Evolutionary conservation across 148 eudicot genomes (phyloP).

Genomic region (Arctostaphylos glauca): DNA sequence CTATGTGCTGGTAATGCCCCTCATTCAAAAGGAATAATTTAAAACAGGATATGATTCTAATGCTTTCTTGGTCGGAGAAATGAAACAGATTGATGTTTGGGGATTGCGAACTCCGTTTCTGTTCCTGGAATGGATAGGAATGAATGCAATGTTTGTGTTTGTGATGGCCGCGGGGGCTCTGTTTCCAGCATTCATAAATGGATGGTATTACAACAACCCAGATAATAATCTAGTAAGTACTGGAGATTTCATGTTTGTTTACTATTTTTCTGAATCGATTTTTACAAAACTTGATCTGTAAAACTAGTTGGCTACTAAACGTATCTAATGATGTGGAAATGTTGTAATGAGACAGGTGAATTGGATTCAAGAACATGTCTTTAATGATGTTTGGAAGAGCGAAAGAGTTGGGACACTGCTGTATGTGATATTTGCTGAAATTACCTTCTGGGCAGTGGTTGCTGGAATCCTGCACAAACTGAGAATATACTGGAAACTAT

Average conservation of each 20-base stretch:
- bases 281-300: no score
- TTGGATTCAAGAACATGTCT: constrained; percentile 50
- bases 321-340: neutral
- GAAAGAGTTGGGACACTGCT: constrained; percentile 43
- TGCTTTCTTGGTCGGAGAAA: neutral
- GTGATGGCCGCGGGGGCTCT: constrained; percentile 53
- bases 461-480: constrained; percentile 45
- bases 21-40: neutral
- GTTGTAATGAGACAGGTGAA: constrained; percentile 30
- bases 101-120: constrained; percentile 47
- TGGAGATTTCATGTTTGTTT: neutral
- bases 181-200: constrained; percentile 45
- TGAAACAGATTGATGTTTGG: constrained; percentile 48
- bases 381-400: constrained; percentile 44
- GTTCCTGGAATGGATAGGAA: constrained; percentile 54
- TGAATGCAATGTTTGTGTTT: constrained; percentile 58
- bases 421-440: constrained; percentile 50
- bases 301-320: neutral
- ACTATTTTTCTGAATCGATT: no score
- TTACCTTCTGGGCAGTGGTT: constrained; percentile 45
- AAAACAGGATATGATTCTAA: neutral
- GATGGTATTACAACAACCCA: constrained; percentile 43
- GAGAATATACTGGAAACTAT: constrained; percentile 51
- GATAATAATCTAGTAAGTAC: constrained; percentile 41
- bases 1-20: constrained; percentile 38